Base-by-base conservation (phyloP, 768 basidiomycete genomes). In the Clitopilus passeckerianus region DNA sequence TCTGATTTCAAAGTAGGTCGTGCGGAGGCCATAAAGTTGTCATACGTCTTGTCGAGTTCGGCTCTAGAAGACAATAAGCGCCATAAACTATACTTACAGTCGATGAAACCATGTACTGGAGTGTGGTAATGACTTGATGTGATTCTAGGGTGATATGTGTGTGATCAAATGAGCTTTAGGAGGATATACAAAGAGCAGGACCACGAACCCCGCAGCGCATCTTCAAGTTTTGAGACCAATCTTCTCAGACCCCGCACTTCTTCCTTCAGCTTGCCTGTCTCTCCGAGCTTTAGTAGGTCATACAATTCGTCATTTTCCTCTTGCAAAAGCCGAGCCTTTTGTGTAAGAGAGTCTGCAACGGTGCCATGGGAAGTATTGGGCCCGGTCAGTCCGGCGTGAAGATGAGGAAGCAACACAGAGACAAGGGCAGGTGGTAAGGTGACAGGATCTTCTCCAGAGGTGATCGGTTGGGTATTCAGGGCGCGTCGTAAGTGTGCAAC, bases 231-330 rank as follows among this genome's bases (percentile, higher is more conserved):
- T 55, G 78, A 78, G 44, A 91, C 88, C 33, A 86, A 83, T 63
- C 84, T 78, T 34, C 85, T 78, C 57, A 94, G 76, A 6, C 84
- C 84, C 53, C 83, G 82, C 10, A 89, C 89, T 69, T 94, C 90
- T 67, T 93, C 92, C 69, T 91, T 91, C 62, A 94, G 68, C 68
- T 82, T 86, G 5, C 91, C 91, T 0, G 89, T 89, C 72, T 94
- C 91, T 41, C 87, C 83, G 23, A 77, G 77, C 69, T 84, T 88
- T 58, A 94, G 72, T 9, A 93, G 73, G 54, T 86, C 82, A 68
- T 93, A 94, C 16, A 94, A 71, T 63, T 94, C 92, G 64, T 94
- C 91, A 60, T 94, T 94, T 71, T 94, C 92, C 58, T 92, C 88
- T 68, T 94, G 92, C 9, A 94, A 75, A 16, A 86, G 71, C 53